Base-by-base conservation (phyloP, 306 rosid genomes). In the Cucurbita argyrosperma region DNA sequence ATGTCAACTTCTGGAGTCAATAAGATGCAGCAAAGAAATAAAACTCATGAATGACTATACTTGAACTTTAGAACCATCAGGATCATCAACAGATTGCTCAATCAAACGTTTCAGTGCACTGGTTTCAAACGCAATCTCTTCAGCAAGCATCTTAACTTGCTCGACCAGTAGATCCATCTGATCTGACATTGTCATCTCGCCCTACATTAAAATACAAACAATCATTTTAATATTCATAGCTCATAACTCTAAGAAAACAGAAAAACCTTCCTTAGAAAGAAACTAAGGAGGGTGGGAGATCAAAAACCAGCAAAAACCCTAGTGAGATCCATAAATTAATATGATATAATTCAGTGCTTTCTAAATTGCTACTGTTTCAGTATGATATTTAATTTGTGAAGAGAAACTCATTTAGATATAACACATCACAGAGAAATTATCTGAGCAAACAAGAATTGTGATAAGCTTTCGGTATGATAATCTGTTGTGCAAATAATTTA, bases 121-220 rank as follows among this genome's bases (percentile, higher is more conserved):
- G 77, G 99, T 91, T 83, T 90, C 83, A 73, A 95, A 90, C 59
- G 99, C 99, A 77, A 95, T 82, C 77, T 95, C 99, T 74, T 96
- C 99, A 62, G 97, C 96, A 77, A 95, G 97, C 99, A 95, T 88
- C 88, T 95, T 95, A 74, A 95, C 96, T 89, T 95, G 99, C 84
- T 95, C 99, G 42, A 81, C 96, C 70, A 91, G 97, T 80, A 95
- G 96, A 80, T 95, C 99, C 85, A 84, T 86, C 80, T 95, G 99
- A 88, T 95, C 99, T 4, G 97, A 88, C 80, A 83, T 84, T 64
- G 97, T 79, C 88, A 91, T 91, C 79, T 94, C 96, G 39, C 85
- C 96, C 99, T 94, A 74, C 49, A 78, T 71, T 84, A 67, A 71
- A 80, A 72, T 26, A 43, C 11, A 45, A 63, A 75, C 74, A 68